Conservation (phyloP, 768 basidiomycete species). For the Hemileccinum impolitum region DNA sequence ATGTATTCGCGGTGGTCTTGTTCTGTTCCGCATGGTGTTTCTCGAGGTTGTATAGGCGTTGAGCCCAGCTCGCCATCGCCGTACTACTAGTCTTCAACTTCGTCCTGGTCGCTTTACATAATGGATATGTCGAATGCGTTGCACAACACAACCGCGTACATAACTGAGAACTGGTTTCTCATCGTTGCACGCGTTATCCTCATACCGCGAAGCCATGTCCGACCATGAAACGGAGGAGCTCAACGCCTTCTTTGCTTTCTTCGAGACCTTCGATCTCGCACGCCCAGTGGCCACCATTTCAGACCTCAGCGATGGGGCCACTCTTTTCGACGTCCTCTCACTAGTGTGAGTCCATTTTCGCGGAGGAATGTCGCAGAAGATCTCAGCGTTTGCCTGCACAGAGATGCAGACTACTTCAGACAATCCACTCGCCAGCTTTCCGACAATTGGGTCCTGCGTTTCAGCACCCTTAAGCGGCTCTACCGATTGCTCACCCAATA, state of each 20-base stretch:
- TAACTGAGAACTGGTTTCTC: slow-evolving; percentile 7
- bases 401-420: slow-evolving; percentile 79
- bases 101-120: slow-evolving; percentile 20
- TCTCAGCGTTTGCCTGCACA: slow-evolving; percentile 30
- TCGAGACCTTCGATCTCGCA: slow-evolving; percentile 66
- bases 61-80: neutral
- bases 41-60: slow-evolving; percentile 25
- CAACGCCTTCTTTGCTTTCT: slow-evolving; percentile 79
- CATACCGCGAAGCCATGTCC: slow-evolving; percentile 25
- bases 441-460: slow-evolving; percentile 89
- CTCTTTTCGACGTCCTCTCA: slow-evolving; percentile 71
- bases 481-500: slow-evolving; percentile 90
- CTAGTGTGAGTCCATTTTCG: slow-evolving; percentile 54
- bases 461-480: slow-evolving; percentile 77
- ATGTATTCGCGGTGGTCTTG: slow-evolving; percentile 68
- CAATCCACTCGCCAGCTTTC: slow-evolving; percentile 60
- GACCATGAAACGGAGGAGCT: slow-evolving; percentile 57
- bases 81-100: neutral
- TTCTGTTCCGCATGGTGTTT: slow-evolving; percentile 22
- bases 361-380: neutral
- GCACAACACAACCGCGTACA: neutral
- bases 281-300: slow-evolving; percentile 57
- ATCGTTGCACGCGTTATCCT: slow-evolving; percentile 3
- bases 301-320: slow-evolving; percentile 79
- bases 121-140: slow-evolving; percentile 7